Evolutionary conservation across 495 filamentous ascomycete species (phyloP).

Genomic region (Halenospora varia): DNA sequence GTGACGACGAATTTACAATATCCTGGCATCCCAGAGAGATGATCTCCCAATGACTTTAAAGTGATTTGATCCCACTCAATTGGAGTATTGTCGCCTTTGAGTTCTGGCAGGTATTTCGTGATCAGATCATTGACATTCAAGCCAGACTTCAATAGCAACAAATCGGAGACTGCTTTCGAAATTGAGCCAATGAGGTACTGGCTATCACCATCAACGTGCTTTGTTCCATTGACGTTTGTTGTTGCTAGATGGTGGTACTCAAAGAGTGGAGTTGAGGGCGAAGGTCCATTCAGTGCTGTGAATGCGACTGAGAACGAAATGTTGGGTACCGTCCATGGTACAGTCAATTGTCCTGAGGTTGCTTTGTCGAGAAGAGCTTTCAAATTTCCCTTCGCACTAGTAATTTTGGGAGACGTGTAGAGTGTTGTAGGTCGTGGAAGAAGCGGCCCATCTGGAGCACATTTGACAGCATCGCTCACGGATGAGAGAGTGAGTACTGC

Average conservation of each 20-base stretch:
- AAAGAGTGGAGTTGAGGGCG: conserved; percentile 25
- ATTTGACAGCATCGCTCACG: no score
- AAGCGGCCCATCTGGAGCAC: not conserved
- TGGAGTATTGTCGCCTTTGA: not conserved
- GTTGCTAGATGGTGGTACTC: conserved; percentile 30
- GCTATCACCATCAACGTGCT: conserved; percentile 20
- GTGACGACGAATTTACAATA: not conserved
- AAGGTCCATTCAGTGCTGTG: not conserved
- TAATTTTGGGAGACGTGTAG: not conserved
- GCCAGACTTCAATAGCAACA: conserved; percentile 23
- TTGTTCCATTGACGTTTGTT: conserved; percentile 25
- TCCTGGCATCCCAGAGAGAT: not conserved
- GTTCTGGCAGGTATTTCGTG: not conserved
- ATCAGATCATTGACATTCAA: not conserved
- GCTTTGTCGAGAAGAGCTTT: not conserved
- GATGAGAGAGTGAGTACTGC: no score
- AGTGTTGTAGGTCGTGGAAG: not conserved
- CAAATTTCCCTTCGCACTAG: not conserved
- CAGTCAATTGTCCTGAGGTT: not conserved
- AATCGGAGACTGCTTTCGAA: conserved; percentile 28
- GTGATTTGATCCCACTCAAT: not conserved
- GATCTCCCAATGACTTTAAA: not conserved
- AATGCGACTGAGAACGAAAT: not conserved
- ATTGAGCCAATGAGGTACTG: conserved; percentile 32
- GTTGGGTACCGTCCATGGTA: not conserved